phyloP scores from a whole-genome alignment of 192 early-diverging fungal species.

The Gorgonomyces haynaldii region DNA sequence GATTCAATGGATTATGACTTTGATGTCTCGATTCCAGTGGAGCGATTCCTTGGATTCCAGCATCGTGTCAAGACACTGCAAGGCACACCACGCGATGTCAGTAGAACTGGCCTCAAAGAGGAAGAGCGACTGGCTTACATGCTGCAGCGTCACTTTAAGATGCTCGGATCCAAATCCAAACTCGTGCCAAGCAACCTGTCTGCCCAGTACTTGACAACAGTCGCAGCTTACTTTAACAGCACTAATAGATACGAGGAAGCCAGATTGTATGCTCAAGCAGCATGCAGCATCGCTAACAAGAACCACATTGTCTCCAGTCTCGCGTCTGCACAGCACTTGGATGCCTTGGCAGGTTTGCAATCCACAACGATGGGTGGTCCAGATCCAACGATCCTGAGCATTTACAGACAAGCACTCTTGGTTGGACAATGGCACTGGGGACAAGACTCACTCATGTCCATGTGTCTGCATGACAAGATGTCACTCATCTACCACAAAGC shows the following conservation, averaged over 20 bases:
- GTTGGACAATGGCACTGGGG: conserved; percentile 32
- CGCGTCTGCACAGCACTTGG: conserved; percentile 26
- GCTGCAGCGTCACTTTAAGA: conserved; percentile 35
- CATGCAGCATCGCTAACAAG: conserved; percentile 18
- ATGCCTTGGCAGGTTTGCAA: conserved; percentile 19
- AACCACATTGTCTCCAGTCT: conserved; percentile 25
- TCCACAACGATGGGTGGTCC: conserved; percentile 1
- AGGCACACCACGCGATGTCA: background rate
- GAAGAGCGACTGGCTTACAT: conserved; percentile 36
- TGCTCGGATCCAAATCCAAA: conserved; percentile 32
- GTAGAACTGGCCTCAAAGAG: conserved; percentile 1
- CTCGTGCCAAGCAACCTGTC: conserved; percentile 20
- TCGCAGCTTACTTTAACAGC: conserved; percentile 33
- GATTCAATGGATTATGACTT: conserved; percentile 36
- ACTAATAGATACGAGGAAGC: conserved; percentile 35
- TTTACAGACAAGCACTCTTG: conserved; percentile 5
- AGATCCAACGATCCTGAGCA: conserved; percentile 4
- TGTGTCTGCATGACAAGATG: conserved; percentile 34
- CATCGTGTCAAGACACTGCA: conserved; percentile 17
- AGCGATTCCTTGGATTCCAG: conserved; percentile 19
- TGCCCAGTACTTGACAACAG: conserved; percentile 15
- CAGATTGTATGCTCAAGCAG: conserved; percentile 31
- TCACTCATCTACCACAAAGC: conserved; percentile 17
- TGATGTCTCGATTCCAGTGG: conserved; percentile 14
- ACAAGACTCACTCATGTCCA: conserved; percentile 20